Evolutionary conservation across 371 early-diverging fungal genomes (phyloP), one percentile per base, ranked within the genome.

Genomic region (Mortierella sp.): DNA sequence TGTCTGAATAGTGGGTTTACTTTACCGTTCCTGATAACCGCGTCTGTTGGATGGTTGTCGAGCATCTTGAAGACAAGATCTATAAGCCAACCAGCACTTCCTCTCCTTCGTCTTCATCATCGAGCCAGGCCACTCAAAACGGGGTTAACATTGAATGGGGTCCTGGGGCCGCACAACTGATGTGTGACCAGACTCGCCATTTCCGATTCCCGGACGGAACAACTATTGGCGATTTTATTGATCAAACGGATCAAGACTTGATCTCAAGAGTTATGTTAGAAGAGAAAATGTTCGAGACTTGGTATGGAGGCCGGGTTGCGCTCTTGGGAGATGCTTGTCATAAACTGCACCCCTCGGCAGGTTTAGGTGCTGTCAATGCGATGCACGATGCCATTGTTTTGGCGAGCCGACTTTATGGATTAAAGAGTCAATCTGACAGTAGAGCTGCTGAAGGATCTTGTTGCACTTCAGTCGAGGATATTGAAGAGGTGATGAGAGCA

Each of bases 161-260:
- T 3, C 70, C 70, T 1, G 75, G 64, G 26, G 75, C 75, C 5
- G 70, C 70, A 1, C 62, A 59, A 6, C 19, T 60, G 21, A 70
- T 75, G 75, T 75, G 75, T 56, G 59, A 63, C 25, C 62, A 75
- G 46, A 70, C 70, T 0, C 70, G 57, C 9, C 70, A 75, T 25
- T 66, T 75, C 45, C 70, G 70, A 0, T 44, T 70, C 46, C 64
- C 65, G 4, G 18, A 45, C 25, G 62, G 60, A 4, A 7, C 37
- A 18, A 67, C 62, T 1, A 9, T 73, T 4, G 64, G 68, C 0
- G 53, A 62, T 4, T 44, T 74, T 45, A 48, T 74, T 16, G 65
- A 60, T 7, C 16, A 23, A 9, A 61, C 74, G 2, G 48, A 60
- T 4, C 64, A 60, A 18, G 68, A 64, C 2, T 51, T 68, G 7